Evolutionary conservation across 1,284 basidiomycete genomes (phyloP), one percentile per base, ranked within the genome.

Genomic region (Tilletia horrida): DNA sequence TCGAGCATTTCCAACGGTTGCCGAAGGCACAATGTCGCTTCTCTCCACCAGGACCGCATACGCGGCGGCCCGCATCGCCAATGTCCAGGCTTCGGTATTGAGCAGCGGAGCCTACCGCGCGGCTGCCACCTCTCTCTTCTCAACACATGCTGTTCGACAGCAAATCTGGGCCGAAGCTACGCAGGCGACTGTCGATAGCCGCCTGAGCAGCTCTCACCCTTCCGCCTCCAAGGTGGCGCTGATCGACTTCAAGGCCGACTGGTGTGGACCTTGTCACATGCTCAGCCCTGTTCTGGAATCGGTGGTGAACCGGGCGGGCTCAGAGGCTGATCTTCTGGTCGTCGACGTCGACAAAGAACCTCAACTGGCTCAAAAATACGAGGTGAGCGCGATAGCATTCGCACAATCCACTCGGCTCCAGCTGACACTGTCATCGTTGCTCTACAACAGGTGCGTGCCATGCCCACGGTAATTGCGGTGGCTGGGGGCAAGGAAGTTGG

Each of bases 311-410:
- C 55, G 55, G 27, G 13, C 21, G 50, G 50, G 50, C 21, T 52
- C 55, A 25, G 31, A 59, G 29, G 31, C 55, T 14, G 55, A 59
- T 21, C 55, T 59, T 11, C 55, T 59, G 14, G 55, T 59, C 11
- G 55, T 59, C 29, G 55, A 59, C 21, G 55, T 59, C 4, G 55
- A 59, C 29, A 59, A 59, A 27, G 55, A 59, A 21, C 55, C 55
- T 35, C 13, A 29, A 27, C 31, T 59, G 27, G 27, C 55, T 25
- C 18, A 25, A 25, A 31, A 35, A 29, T 59, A 18, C 29, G 35
- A 59, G 55, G 55, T 29, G 29, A 59, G 55, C 23, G 45, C 45
- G 16, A 18, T 6, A 23, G 21, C 21, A 18, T 18, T 23, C 45
- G n/a, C n/a, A n/a, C 18, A 48, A 4, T 6, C 16, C 7, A 48